Conservation (phyloP, 257 asterid genomes). For the Galeopsis tetrahit region DNA sequence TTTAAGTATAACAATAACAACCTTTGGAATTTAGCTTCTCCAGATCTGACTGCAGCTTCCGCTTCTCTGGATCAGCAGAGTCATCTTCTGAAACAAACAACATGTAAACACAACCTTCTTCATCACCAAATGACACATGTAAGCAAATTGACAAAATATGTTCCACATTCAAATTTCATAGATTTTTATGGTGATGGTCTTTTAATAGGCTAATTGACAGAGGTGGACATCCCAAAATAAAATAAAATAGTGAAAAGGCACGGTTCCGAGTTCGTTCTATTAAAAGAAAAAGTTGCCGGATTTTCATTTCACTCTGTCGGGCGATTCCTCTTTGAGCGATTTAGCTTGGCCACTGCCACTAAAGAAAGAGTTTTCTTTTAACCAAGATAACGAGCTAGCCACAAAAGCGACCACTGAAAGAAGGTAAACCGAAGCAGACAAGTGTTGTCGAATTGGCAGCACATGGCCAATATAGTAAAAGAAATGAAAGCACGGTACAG, state of each 20-base stretch:
- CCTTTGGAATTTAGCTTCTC: slow-evolving; percentile 74
- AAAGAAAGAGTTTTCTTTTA: too few species aligned
- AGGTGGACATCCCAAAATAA: not conserved
- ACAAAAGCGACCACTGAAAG: too few species aligned
- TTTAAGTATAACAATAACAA: slow-evolving; percentile 42
- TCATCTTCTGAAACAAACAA: slow-evolving; percentile 51
- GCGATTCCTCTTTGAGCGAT: too few species aligned
- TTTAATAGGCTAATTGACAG: not conserved
- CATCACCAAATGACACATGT: not conserved
- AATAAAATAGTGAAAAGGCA: not conserved
- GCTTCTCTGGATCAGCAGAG: slow-evolving; percentile 49
- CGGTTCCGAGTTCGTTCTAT: too few species aligned
- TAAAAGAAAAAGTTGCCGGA: not conserved
- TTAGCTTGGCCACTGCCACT: too few species aligned
- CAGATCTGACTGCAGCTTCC: slow-evolving; percentile 72
- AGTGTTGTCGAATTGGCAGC: too few species aligned
- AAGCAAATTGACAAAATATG: not conserved
- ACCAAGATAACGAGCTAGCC: too few species aligned
- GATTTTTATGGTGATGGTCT: not conserved
- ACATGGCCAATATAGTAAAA: too few species aligned
- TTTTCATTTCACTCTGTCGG: too few species aligned
- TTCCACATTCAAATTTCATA: too few species aligned
- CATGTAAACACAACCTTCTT: slow-evolving; percentile 16
- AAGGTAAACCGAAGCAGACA: too few species aligned
- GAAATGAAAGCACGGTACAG: too few species aligned